These are phyloP conservation scores for Jasminum sambac DNA, from an alignment of 257 asterid species.

Conservation along the genomic window DNA sequence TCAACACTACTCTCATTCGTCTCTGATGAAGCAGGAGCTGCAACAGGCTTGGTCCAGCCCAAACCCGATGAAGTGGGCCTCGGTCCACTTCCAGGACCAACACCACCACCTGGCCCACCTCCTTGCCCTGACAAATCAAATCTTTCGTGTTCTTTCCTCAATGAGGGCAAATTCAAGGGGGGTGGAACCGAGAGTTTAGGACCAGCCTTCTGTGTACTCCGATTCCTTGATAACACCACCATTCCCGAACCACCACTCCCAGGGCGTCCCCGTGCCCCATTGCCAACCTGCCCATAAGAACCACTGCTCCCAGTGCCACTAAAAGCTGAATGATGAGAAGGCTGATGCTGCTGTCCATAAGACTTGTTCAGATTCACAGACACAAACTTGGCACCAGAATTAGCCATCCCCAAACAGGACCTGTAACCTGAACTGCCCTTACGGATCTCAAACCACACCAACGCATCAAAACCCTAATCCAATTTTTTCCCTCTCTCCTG, in stretches of 20 bases:
- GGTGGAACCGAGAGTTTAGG: slow-evolving; percentile 90
- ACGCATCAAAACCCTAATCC: slow-evolving; percentile 72
- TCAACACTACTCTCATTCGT: slow-evolving; percentile 44
- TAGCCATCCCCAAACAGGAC: slow-evolving; percentile 72
- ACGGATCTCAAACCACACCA: slow-evolving; percentile 50
- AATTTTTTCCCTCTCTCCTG: slow-evolving; percentile 34
- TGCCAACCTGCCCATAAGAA: slow-evolving; percentile 56
- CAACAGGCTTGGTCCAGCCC: slow-evolving; percentile 85
- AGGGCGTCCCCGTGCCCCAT: slow-evolving; percentile 49
- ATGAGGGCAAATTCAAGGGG: slow-evolving; percentile 92
- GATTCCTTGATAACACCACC: slow-evolving; percentile 77
- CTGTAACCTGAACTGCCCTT: slow-evolving; percentile 36
- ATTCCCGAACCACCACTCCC: slow-evolving; percentile 80
- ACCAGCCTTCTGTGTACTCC: slow-evolving; percentile 59
- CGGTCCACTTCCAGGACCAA: slow-evolving; percentile 66
- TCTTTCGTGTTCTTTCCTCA: slow-evolving; percentile 92
- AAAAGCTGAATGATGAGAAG: slow-evolving; percentile 50
- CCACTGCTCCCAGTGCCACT: slow-evolving; percentile 45
- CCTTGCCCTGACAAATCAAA: slow-evolving; percentile 58
- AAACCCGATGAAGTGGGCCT: slow-evolving; percentile 81
- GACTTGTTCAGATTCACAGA: slow-evolving; percentile 87
- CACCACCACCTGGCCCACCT: slow-evolving; percentile 55
- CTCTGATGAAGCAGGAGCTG: slow-evolving; percentile 40
- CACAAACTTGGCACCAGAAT: slow-evolving; percentile 78
- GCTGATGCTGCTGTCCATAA: slow-evolving; percentile 70